Percentiles rank a stretch among this genome's conserved stretches.
Conservation (phyloP, 2,329 filamentous ascomycete species). For the Alternaria triticimaculans region DNA sequence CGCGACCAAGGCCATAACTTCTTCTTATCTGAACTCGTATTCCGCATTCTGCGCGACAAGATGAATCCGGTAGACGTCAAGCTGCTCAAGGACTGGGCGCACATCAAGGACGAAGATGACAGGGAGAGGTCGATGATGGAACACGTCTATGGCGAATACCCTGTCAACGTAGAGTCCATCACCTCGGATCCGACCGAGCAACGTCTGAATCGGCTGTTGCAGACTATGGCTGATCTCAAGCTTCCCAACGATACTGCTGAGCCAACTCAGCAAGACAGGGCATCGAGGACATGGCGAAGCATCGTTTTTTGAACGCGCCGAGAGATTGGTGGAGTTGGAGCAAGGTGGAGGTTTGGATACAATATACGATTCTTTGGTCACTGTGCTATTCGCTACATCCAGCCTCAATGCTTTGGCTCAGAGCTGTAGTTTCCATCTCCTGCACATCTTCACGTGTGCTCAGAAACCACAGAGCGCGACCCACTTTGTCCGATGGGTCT, state of each 20-base stretch:
- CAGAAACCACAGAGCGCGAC: not conserved
- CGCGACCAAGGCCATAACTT: conserved; percentile 12
- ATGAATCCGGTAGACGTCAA: conserved; percentile 8
- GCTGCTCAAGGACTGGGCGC: conserved; percentile 6
- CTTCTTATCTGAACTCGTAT: conserved; percentile 8
- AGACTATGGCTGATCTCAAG: not conserved
- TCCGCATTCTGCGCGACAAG: conserved; percentile 9
- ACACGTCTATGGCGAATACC: conserved; percentile 1
- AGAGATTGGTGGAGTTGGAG: not conserved
- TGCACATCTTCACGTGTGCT: not conserved
- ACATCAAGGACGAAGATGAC: not conserved
- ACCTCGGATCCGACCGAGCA: conserved; percentile 13
- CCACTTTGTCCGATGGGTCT: not conserved
- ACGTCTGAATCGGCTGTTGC: not conserved
- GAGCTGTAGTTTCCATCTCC: not conserved
- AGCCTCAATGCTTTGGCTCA: not conserved
- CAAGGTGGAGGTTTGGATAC: not conserved
- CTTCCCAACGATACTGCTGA: not conserved
- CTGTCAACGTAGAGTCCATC: conserved; percentile 4
- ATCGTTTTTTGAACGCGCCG: not conserved
- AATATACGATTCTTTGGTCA: not conserved
- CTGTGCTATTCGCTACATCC: not conserved
- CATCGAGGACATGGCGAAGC: conserved; percentile 2
- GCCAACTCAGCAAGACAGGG: not conserved
- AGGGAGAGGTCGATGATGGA: not conserved